phyloP scores from a whole-genome alignment of 441 rosid species.

The Iberis amara region DNA sequence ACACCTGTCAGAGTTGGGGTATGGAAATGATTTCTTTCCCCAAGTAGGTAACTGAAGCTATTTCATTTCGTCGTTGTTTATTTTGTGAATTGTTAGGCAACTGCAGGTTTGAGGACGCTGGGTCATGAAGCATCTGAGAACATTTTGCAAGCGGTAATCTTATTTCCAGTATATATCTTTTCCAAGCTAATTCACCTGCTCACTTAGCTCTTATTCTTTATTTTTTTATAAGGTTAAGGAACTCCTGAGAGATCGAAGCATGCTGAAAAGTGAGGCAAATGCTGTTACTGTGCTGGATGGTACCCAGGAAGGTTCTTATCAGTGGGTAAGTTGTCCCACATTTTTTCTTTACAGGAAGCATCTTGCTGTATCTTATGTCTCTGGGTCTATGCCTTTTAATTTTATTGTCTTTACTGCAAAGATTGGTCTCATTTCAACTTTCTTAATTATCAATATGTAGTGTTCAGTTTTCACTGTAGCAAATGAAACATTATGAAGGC shows the following conservation, averaged over 20 bases:
- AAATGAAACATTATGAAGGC: conserved; percentile 1
- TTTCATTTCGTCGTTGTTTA: neutral
- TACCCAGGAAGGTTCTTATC: conserved; percentile 86
- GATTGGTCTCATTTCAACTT: too few species aligned
- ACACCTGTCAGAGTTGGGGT: conserved; percentile 96
- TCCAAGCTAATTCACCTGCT: neutral
- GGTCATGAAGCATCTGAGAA: conserved; percentile 63
- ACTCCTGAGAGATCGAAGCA: conserved; percentile 64
- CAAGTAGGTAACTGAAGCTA: neutral
- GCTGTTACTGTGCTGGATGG: conserved; percentile 83
- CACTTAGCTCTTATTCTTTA: conserved; percentile 8
- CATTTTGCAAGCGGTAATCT: conserved; percentile 69
- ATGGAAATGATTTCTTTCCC: neutral
- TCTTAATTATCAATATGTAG: neutral
- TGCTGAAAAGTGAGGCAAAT: conserved; percentile 47
- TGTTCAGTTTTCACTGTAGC: neutral
- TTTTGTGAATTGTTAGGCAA: conserved; percentile 44
- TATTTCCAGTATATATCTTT: neutral
- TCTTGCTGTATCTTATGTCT: neutral
- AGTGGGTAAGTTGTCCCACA: conserved; percentile 81
- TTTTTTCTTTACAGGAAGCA: too few species aligned
- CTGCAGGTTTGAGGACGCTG: conserved; percentile 82
- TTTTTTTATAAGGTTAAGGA: conserved; percentile 58
- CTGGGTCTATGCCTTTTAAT: neutral
- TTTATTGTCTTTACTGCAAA: too few species aligned